Evolutionary conservation across 176 grass and related monocot genomes (phyloP).

Genomic region (Echinochloa phyllopogon): DNA sequence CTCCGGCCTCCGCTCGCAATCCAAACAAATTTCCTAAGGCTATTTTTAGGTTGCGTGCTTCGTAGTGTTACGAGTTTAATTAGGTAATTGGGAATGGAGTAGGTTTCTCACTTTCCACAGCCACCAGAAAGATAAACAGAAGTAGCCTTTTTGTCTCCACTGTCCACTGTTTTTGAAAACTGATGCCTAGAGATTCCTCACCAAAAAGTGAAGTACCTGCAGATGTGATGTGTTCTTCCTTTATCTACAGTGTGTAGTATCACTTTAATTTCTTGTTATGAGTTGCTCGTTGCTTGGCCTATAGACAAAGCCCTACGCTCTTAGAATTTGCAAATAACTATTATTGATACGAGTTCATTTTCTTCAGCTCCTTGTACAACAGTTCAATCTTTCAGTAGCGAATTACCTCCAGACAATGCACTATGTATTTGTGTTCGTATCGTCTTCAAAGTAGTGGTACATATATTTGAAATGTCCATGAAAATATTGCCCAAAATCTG

Average conservation of each 20-base stretch:
- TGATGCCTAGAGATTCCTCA: conserved; percentile 7
- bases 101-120: neutral
- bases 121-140: neutral
- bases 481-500: neutral
- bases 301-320: neutral
- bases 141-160: neutral
- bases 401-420: neutral
- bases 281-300: neutral
- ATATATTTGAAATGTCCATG: neutral
- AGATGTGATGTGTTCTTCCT: neutral
- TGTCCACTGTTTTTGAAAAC: neutral
- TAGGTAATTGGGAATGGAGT: neutral
- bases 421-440: neutral
- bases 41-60: conserved; percentile 1
- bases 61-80: neutral
- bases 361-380: neutral
- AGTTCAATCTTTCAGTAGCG: neutral
- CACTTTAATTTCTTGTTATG: neutral
- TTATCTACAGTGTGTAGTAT: neutral
- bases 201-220: neutral
- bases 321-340: neutral
- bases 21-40: neutral
- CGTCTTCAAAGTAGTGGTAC: neutral
- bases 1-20: neutral
- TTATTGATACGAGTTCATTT: conserved; percentile 17